phyloP scores from a whole-genome alignment of 2,329 filamentous ascomycete genomes.

The Macrophomina tecta region DNA sequence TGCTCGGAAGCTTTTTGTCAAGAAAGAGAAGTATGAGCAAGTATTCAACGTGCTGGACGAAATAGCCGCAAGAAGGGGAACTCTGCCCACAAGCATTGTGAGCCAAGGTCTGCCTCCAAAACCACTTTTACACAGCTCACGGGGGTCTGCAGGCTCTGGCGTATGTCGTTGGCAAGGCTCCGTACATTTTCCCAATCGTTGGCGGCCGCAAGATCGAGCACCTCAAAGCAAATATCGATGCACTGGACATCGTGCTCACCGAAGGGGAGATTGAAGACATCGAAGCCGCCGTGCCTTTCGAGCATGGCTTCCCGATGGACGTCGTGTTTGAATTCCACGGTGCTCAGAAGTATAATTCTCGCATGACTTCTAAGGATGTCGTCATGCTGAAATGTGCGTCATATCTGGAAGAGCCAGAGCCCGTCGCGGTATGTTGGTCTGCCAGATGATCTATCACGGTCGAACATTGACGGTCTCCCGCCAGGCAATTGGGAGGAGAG shows the following conservation, averaged over 20 bases:
- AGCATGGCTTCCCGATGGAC: conserved; percentile 61
- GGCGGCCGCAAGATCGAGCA: conserved; percentile 76
- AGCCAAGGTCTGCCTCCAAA: background rate
- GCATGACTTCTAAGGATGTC: conserved; percentile 18
- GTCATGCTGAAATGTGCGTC: conserved; percentile 15
- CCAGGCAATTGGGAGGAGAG: no score
- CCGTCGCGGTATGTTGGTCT: background rate
- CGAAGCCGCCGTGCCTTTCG: conserved; percentile 60
- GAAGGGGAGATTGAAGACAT: conserved; percentile 62
- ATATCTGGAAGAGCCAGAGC: conserved; percentile 13
- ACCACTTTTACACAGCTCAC: background rate
- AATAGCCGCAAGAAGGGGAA: conserved; percentile 63
- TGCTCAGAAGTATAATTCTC: conserved; percentile 19
- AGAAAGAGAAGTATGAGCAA: conserved; percentile 58
- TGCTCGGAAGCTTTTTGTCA: conserved; percentile 42
- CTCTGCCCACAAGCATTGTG: conserved; percentile 60
- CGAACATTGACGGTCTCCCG: no score
- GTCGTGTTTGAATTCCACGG: conserved; percentile 46
- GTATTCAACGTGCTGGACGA: conserved; percentile 65
- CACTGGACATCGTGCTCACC: conserved; percentile 57
- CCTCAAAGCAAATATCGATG: conserved; percentile 68
- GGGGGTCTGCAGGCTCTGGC: conserved; percentile 60
- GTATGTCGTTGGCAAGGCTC: conserved; percentile 73
- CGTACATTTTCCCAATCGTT: conserved; percentile 76
- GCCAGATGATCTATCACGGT: no score